Evolutionary conservation across 2,329 filamentous ascomycete genomes (phyloP), one percentile per base, ranked within the genome.

Genomic region (Herpomyces periplanetae): DNA sequence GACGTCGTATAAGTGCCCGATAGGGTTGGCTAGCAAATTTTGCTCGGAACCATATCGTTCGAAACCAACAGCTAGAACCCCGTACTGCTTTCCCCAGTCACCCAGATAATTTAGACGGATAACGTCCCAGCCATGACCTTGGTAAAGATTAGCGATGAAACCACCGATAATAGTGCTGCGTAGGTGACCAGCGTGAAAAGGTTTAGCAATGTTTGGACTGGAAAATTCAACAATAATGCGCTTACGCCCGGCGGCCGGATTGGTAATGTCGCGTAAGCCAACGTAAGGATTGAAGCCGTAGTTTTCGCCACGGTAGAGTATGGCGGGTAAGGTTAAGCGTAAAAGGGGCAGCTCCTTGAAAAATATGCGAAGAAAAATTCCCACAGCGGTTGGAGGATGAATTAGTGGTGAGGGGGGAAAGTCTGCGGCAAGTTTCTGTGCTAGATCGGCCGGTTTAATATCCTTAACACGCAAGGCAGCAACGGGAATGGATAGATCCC

Each of bases 201-300:
- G 65, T 40, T 75, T 75, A 17, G 66, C 66, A 23, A 80, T 71
- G 35, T 80, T 80, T 19, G 68, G 66, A 4, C 62, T 71, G 4
- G 61, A 69, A 38, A 75, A 80, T 32, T 80, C 66, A 29, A 80
- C 51, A 19, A 80, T 51, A 17, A 60, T 31, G 47, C 30, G 51
- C 45, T 66, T 66, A 29, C 44, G 44, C 25, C 50, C 55, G 23
- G 48, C 43, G 19, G 42, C 46, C 4, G 53, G 46, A 31, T 66
- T 49, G 10, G 44, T 40, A 14, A 50, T 46, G 31, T 69, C 55
- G 26, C 45, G 47, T 10, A 58, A 42, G 8, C 59, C 59, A 14
- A 48, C 33, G 16, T 8, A 11, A 7, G 43, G 41, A 33, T 62
- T 56, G 34, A 46, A 48, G 24, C 66, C 66, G 31, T 52, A 85